phyloP scores from a whole-genome alignment of 2,329 filamentous ascomycete species.

The Neophaeococcomyces aloes region DNA sequence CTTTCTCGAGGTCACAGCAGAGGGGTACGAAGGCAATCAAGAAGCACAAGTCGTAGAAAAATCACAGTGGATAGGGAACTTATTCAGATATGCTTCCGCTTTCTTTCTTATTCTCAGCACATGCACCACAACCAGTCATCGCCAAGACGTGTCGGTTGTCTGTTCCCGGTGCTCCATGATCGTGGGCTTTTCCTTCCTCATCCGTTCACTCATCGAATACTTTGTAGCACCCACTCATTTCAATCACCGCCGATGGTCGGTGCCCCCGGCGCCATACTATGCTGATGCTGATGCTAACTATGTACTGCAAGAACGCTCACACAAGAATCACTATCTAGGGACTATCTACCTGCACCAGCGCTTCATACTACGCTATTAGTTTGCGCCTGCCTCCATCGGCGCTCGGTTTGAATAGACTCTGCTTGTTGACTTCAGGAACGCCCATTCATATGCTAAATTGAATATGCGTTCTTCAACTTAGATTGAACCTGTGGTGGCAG shows the following conservation, averaged over 20 bases:
- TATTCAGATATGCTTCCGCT: no score
- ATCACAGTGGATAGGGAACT: no score
- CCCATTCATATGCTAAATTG: slow-evolving; percentile 25
- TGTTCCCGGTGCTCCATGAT: no score
- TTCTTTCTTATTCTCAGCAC: no score
- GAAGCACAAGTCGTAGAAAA: no score
- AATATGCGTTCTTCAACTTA: slow-evolving; percentile 34
- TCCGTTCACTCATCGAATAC: neutral
- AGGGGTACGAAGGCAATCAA: no score
- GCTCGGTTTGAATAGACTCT: neutral
- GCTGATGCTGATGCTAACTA: neutral
- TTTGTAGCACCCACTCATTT: neutral
- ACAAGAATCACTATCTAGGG: slow-evolving; percentile 2
- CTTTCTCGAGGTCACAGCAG: no score
- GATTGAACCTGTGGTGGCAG: slow-evolving; percentile 31
- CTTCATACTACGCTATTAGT: no score
- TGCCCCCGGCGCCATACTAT: neutral
- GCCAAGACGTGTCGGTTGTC: no score
- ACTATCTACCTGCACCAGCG: slow-evolving; percentile 1
- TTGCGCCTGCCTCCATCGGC: neutral
- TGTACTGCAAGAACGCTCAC: slow-evolving; percentile 4
- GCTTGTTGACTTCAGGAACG: neutral
- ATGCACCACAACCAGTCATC: no score
- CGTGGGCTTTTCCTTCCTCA: no score
- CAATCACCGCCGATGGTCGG: neutral